Conservation (phyloP, 202 grass and related monocot genomes). For the Bolboschoenoplectus hybrid region DNA sequence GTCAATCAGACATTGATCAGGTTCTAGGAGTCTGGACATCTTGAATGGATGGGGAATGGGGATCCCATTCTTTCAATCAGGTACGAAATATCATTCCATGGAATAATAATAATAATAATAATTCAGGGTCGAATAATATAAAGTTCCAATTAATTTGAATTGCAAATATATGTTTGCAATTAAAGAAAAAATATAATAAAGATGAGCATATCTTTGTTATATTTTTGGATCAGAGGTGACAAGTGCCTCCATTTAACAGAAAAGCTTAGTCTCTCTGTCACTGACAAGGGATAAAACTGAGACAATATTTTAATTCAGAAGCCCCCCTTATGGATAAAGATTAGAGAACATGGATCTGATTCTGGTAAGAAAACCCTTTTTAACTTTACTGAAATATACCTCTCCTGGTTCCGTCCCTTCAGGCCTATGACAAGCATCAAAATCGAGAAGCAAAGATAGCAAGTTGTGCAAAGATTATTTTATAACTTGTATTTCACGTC, state of each 20-base stretch:
- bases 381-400: neutral
- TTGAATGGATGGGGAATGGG: neutral
- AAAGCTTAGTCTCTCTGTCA: too few relatives aligned
- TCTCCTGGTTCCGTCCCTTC: neutral
- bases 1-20: conserved; percentile 17
- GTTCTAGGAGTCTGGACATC: neutral
- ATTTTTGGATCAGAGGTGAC: too few relatives aligned
- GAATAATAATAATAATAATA: too few relatives aligned
- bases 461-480: neutral
- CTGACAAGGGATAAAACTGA: too few relatives aligned
- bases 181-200: too few relatives aligned
- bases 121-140: too few relatives aligned
- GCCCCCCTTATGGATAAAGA: neutral
- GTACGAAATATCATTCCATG: too few relatives aligned
- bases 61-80: neutral
- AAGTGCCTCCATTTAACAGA: too few relatives aligned
- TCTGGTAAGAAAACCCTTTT: neutral
- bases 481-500: neutral
- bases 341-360: neutral
- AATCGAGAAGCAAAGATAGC: neutral
- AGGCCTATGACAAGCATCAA: neutral
- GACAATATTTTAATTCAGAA: too few relatives aligned
- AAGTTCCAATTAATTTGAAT: too few relatives aligned
- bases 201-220: neutral
- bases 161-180: too few relatives aligned